Percentiles rank a stretch among this genome's conserved stretches.
Conservation (phyloP, 2,329 filamentous ascomycete genomes). For the Penicillium sp. region DNA sequence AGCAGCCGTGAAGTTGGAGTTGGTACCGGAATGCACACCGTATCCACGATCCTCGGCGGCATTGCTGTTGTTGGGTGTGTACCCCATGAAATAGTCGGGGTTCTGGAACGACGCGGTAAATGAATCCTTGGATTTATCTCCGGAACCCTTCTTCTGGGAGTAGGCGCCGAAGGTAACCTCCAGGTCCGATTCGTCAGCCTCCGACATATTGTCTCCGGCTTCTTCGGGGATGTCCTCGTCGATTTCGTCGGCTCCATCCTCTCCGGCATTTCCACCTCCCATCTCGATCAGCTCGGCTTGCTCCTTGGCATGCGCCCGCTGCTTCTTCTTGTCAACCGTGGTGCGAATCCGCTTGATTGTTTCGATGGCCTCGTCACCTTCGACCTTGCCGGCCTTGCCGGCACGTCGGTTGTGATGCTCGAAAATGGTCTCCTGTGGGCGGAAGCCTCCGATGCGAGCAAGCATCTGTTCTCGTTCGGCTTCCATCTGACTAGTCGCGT, state of each 20-base stretch:
- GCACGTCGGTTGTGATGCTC: slow-evolving; percentile 79
- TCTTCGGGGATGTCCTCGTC: slow-evolving; percentile 42
- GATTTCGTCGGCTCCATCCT: slow-evolving; percentile 32
- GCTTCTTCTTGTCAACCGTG: slow-evolving; percentile 44
- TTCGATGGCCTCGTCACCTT: slow-evolving; percentile 59
- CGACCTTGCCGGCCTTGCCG: slow-evolving; percentile 61
- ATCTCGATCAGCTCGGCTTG: slow-evolving; percentile 26
- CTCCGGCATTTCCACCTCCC: slow-evolving; percentile 34
- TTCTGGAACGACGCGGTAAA: slow-evolving; percentile 66
- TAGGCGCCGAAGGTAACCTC: slow-evolving; percentile 69
- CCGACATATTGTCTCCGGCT: slow-evolving; percentile 52
- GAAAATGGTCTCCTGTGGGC: slow-evolving; percentile 93
- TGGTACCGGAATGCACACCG: slow-evolving; percentile 79
- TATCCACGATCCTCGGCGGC: slow-evolving; percentile 88
- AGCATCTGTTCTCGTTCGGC: slow-evolving; percentile 81
- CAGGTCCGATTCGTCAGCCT: slow-evolving; percentile 62
- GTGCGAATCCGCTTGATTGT: slow-evolving; percentile 46
- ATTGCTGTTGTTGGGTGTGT: slow-evolving; percentile 77
- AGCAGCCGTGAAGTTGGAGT: slow-evolving; percentile 77
- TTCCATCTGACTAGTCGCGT: slow-evolving; percentile 61
- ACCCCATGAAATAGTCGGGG: slow-evolving; percentile 92
- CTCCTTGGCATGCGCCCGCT: slow-evolving; percentile 32
- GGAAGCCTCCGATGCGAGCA: slow-evolving; percentile 81
- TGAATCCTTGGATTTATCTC: slow-evolving; percentile 52
- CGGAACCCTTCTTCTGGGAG: slow-evolving; percentile 41